Base-by-base conservation (phyloP, 1,284 basidiomycete species). In the Apiotrichum sp. region DNA sequence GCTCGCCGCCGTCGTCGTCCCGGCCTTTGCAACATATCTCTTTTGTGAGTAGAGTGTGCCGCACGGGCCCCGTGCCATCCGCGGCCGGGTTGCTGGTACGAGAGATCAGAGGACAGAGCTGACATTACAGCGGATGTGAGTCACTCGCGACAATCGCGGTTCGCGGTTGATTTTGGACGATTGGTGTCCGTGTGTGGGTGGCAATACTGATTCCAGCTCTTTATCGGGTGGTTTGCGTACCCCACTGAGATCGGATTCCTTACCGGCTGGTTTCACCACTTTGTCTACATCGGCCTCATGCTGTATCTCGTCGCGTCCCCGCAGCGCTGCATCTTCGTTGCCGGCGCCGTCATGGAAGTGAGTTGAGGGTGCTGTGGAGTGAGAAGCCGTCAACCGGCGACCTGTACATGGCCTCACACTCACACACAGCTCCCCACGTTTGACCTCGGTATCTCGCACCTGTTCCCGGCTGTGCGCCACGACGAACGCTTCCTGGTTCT, bases 231-330 rank as follows among this genome's bases (percentile, higher is more conserved):
- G 47, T 4, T 70, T 40, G 64, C 59, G 40, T 74, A 74, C 57
- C 65, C 48, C 3, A 58, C 72, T 31, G 79, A 80, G 53, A 64
- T 84, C 46, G 80, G 77, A 33, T 50, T 82, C 1, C 65, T 83
- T 29, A 83, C 82, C 1, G 84, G 83, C 6, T 84, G 83, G 83
- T 70, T 83, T 32, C 84, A 85, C 62, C 84, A 85, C 65, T 69
- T 74, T 63, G 68, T 80, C 8, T 85, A 84, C 64, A 69, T 83
- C 41, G 68, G 74, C 33, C 66, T 85, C 16, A 79, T 82, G 58
- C 73, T 81, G 47, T 70, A 80, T 61, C 66, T 80, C 2, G 67
- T 80, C 22, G 70, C 76, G 39, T 62, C 66, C 6, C 66, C 62
- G 3, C 79, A 78, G 75, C 67, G 78, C 4, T 77, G 80, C 48